A percentile compares a stretch with the other conserved stretches of the same genome.
These are phyloP conservation scores for Ceratocystis cubensis DNA, from an alignment of 2,329 filamentous ascomycete species.

Conservation along the genomic window DNA sequence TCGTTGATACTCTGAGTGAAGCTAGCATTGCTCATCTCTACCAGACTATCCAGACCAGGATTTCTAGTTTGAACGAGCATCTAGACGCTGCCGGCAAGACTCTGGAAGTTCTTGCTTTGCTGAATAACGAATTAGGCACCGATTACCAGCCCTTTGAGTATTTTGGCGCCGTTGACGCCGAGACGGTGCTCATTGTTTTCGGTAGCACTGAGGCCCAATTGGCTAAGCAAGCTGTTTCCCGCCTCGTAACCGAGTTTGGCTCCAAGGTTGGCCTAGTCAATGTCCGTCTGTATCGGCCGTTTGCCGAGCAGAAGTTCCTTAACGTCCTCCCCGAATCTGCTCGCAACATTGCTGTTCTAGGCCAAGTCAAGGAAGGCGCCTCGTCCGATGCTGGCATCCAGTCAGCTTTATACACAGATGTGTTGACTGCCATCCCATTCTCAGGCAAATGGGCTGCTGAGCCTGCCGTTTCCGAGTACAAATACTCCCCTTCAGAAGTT, in stretches of 20 bases:
- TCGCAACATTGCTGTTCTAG: slow-evolving; percentile 69
- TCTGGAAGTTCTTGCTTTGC: slow-evolving; percentile 55
- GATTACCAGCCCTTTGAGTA: slow-evolving; percentile 93
- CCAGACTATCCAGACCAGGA: slow-evolving; percentile 49
- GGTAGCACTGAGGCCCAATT: slow-evolving; percentile 84
- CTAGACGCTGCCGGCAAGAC: slow-evolving; percentile 61
- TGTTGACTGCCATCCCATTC: slow-evolving; percentile 74
- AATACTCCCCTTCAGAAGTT: slow-evolving; percentile 62
- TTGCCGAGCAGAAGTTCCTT: slow-evolving; percentile 88
- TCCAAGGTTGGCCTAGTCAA: slow-evolving; percentile 76
- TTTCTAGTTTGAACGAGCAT: slow-evolving; percentile 53
- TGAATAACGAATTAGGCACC: slow-evolving; percentile 87
- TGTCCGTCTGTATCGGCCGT: slow-evolving; percentile 87
- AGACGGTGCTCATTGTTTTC: slow-evolving; percentile 80
- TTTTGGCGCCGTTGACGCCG: slow-evolving; percentile 65
- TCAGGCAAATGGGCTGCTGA: slow-evolving; percentile 50
- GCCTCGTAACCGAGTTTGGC: slow-evolving; percentile 54
- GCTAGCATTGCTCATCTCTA: slow-evolving; percentile 56
- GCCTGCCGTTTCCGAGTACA: slow-evolving; percentile 65
- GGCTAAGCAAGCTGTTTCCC: slow-evolving; percentile 64
- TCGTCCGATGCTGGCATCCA: slow-evolving; percentile 64
- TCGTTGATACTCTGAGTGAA: slow-evolving; percentile 71
- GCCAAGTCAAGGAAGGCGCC: slow-evolving; percentile 65
- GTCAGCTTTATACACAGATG: slow-evolving; percentile 85
- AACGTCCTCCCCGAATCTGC: slow-evolving; percentile 63